A percentile compares a stretch with the other conserved stretches of the same genome.
These are phyloP conservation scores for Neurospora intermedia DNA, from an alignment of 495 filamentous ascomycete genomes.

Conservation along the genomic window DNA sequence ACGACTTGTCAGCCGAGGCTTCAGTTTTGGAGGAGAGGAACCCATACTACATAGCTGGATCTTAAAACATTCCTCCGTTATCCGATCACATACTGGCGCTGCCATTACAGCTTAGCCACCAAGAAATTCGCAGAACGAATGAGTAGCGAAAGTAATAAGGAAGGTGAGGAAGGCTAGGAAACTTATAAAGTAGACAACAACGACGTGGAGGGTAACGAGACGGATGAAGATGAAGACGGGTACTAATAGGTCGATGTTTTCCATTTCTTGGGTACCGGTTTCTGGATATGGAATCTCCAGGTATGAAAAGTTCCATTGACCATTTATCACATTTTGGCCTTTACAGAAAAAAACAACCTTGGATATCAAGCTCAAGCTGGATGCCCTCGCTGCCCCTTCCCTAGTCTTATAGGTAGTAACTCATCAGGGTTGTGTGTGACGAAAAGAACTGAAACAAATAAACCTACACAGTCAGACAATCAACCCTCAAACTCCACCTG, in stretches of 20 bases:
- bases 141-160: constrained; percentile 12
- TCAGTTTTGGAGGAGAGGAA: background rate
- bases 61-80: constrained; percentile 9
- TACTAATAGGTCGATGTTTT: background rate
- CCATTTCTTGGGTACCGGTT: background rate
- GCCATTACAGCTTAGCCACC: constrained; percentile 24
- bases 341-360: background rate
- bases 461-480: background rate
- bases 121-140: constrained; percentile 24
- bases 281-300: background rate
- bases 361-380: background rate
- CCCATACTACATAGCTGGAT: background rate
- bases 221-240: background rate
- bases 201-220: background rate
- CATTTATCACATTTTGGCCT: background rate
- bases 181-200: too few relatives aligned
- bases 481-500: background rate
- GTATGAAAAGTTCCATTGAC: background rate
- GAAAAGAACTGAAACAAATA: background rate
- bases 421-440: background rate
- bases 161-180: too few relatives aligned
- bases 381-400: too few relatives aligned
- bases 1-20: background rate
- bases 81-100: constrained; percentile 27
- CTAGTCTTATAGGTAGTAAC: background rate